These are phyloP conservation scores for Physcomitrium patens DNA, from an alignment of 225 moss, liverwort and hornwort genomes.

Conservation along the genomic window DNA sequence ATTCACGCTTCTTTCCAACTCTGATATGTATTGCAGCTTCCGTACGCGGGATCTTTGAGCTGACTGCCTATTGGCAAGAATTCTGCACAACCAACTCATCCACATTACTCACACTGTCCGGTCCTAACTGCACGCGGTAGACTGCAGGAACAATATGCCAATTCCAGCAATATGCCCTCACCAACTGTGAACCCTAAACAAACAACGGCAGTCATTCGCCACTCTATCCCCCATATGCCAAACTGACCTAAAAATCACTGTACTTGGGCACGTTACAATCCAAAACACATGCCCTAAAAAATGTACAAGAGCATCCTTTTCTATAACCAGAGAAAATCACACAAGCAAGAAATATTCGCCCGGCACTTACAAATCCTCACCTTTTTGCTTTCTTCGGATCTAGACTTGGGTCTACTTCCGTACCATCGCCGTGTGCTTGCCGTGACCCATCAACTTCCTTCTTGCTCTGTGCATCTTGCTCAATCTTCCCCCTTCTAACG, in stretches of 20 bases:
- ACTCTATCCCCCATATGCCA: too few relatives aligned
- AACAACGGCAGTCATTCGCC: too few relatives aligned
- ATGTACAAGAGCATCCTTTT: neutral
- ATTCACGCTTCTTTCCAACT: slow-evolving; percentile 87
- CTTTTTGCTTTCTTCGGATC: slow-evolving; percentile 97
- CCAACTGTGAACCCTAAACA: too few relatives aligned
- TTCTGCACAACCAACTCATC: slow-evolving; percentile 51
- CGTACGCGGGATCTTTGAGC: slow-evolving; percentile 94
- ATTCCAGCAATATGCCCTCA: too few relatives aligned
- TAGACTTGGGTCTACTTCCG: slow-evolving; percentile 75
- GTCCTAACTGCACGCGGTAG: too few relatives aligned
- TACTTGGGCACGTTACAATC: too few relatives aligned
- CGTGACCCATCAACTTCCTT: slow-evolving; percentile 74
- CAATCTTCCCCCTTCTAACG: slow-evolving; percentile 57
- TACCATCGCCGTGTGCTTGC: slow-evolving; percentile 49
- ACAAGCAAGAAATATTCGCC: neutral
- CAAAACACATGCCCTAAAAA: too few relatives aligned
- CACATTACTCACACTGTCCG: slow-evolving; percentile 1
- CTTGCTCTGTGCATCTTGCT: slow-evolving; percentile 78
- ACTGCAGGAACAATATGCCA: too few relatives aligned
- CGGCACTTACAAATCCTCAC: slow-evolving; percentile 33
- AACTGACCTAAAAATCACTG: too few relatives aligned
- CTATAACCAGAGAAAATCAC: too few relatives aligned
- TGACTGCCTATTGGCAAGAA: slow-evolving; percentile 97
- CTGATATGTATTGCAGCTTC: slow-evolving; percentile 94